These are phyloP conservation scores for Carex pumila DNA, from an alignment of 176 grass and related monocot genomes.

Conservation along the genomic window DNA sequence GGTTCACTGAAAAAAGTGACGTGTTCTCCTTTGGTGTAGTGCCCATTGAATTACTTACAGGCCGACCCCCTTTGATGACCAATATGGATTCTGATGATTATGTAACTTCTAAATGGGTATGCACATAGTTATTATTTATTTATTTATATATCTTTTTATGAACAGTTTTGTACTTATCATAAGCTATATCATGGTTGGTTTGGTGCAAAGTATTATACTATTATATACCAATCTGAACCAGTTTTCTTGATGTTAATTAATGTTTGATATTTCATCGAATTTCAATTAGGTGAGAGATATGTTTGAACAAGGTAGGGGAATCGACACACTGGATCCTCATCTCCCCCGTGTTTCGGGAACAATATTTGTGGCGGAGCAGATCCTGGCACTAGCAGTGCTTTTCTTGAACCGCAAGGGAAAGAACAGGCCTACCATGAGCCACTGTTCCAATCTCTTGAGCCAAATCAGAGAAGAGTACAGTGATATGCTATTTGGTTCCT, in stretches of 20 bases:
- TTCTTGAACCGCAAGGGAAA: conserved; percentile 7
- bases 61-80: conserved; percentile 50
- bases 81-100: conserved; percentile 50
- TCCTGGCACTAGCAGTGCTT: conserved; percentile 1
- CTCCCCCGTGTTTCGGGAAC: neutral
- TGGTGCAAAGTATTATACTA: neutral
- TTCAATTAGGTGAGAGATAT: neutral
- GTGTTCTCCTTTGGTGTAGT: conserved; percentile 94
- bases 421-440: conserved; percentile 5
- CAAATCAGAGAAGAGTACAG: conserved; percentile 6
- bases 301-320: conserved; percentile 8
- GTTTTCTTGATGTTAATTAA: neutral
- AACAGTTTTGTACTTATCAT: neutral
- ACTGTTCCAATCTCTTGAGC: neutral
- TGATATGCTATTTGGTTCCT: neutral
- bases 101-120: conserved; percentile 59
- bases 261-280: neutral
- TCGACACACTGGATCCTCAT: neutral
- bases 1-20: conserved; percentile 84
- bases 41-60: conserved; percentile 59
- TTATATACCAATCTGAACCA: neutral
- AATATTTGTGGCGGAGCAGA: neutral
- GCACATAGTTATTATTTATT: neutral
- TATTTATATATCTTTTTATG: neutral
- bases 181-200: neutral